Evolutionary conservation across 805 yeast genomes (phyloP).

Genomic region (Candida hungchunana): DNA sequence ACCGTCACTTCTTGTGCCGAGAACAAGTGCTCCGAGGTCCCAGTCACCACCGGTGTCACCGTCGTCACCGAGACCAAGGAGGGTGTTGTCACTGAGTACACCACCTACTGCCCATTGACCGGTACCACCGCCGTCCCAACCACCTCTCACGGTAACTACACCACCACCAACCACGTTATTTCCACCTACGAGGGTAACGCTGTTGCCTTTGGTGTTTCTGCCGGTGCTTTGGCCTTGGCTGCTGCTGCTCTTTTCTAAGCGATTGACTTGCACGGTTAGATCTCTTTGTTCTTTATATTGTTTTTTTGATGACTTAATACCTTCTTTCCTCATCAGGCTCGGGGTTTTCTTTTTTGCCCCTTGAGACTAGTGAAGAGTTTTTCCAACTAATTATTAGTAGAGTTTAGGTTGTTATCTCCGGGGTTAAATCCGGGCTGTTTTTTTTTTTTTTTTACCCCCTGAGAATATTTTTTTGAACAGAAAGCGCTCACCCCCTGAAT

Average conservation of each 20-base stretch:
- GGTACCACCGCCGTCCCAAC: slow-evolving; percentile 1
- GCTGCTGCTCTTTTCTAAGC: slow-evolving; percentile 5
- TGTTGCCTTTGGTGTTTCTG: slow-evolving; percentile 3
- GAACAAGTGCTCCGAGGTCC: slow-evolving; percentile 25
- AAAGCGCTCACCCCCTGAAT: too few species aligned
- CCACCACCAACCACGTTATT: slow-evolving; percentile 1
- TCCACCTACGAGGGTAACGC: slow-evolving; percentile 5
- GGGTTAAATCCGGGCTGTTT: too few species aligned
- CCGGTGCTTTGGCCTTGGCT: slow-evolving; percentile 6
- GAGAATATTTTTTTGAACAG: too few species aligned
- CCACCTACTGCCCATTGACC: slow-evolving; percentile 33
- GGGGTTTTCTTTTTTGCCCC: too few species aligned
- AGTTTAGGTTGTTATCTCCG: too few species aligned
- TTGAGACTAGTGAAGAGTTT: too few species aligned
- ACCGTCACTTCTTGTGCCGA: slow-evolving; percentile 30
- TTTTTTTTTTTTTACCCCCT: too few species aligned
- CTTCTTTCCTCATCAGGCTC: too few species aligned
- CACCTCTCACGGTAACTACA: neutral
- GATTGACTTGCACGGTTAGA: too few species aligned
- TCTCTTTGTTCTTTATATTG: too few species aligned
- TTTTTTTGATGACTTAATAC: too few species aligned
- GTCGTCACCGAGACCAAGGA: slow-evolving; percentile 30
- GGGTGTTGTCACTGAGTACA: slow-evolving; percentile 32
- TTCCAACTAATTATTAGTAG: too few species aligned
- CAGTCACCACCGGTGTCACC: slow-evolving; percentile 26